Percentiles rank a stretch among this genome's conserved stretches.
phyloP scores from a whole-genome alignment of 1,284 basidiomycete species.

The Austroboletus niveus region DNA sequence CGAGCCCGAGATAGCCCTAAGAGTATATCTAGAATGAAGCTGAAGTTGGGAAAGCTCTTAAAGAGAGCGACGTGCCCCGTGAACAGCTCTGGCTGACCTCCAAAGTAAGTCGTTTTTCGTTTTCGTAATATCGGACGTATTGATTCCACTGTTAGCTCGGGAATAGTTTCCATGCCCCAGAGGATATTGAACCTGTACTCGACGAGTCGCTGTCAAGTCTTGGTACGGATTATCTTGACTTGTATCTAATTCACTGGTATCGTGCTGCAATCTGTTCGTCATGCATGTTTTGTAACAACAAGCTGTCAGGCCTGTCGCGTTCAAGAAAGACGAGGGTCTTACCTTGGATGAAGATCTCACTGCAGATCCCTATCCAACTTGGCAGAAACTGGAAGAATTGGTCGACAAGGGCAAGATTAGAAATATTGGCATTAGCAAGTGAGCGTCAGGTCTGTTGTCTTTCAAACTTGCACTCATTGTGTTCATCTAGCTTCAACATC shows the following conservation, averaged over 20 bases:
- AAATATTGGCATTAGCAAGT: conserved; percentile 85
- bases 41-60: conserved; percentile 73
- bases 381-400: conserved; percentile 81
- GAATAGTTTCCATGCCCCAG: conserved; percentile 66
- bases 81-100: conserved; percentile 68
- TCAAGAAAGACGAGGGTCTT: conserved; percentile 55
- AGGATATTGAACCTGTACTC: conserved; percentile 65
- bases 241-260: conserved; percentile 84
- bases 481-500: conserved; percentile 20
- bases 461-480: conserved; percentile 1
- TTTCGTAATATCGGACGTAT: background rate
- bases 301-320: conserved; percentile 58
- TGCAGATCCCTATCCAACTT: conserved; percentile 75
- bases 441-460: conserved; percentile 18
- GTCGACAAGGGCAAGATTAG: conserved; percentile 75
- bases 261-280: background rate
- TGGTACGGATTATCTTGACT: conserved; percentile 75
- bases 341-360: conserved; percentile 62
- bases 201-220: conserved; percentile 68
- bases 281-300: background rate
- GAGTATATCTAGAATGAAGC: conserved; percentile 58
- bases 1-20: conserved; percentile 5
- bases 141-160: conserved; percentile 46
- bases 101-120: conserved; percentile 33
- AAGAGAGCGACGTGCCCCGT: conserved; percentile 53